phyloP scores from a whole-genome alignment of 768 basidiomycete species.

The Trametes coccinea region DNA sequence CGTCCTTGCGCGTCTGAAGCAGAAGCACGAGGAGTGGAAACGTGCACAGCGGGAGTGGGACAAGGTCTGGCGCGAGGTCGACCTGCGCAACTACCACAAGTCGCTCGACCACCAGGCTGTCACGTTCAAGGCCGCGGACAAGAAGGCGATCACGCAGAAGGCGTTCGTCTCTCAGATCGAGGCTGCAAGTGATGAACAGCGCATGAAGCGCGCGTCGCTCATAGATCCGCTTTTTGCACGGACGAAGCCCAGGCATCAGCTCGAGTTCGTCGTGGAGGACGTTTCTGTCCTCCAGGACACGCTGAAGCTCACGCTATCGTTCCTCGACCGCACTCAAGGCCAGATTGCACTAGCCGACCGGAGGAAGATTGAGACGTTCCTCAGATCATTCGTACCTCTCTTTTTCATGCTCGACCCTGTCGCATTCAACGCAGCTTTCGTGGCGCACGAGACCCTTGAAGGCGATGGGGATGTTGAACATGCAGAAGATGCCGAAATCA shows the following conservation, averaged over 20 bases:
- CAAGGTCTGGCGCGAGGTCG: constrained; percentile 96
- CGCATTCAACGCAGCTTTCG: constrained; percentile 69
- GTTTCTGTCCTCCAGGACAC: constrained; percentile 79
- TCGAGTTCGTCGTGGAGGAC: constrained; percentile 77
- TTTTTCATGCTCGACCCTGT: constrained; percentile 62
- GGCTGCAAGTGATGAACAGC: constrained; percentile 78
- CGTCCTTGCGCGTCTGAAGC: constrained; percentile 84
- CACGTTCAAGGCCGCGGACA: constrained; percentile 87
- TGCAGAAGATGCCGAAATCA: constrained; percentile 40
- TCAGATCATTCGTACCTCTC: constrained; percentile 48
- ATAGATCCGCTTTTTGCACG: constrained; percentile 55
- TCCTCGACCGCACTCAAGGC: constrained; percentile 84
- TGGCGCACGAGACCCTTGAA: constrained; percentile 54
- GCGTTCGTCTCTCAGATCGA: constrained; percentile 84
- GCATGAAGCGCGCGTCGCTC: constrained; percentile 63
- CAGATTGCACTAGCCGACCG: constrained; percentile 73
- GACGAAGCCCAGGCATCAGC: constrained; percentile 71
- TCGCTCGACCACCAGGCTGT: constrained; percentile 93
- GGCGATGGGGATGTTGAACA: constrained; percentile 52
- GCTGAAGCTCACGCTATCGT: constrained; percentile 85
- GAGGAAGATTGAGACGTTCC: constrained; percentile 77
- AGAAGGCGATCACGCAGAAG: constrained; percentile 76
- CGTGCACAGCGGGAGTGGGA: constrained; percentile 98
- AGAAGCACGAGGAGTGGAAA: constrained; percentile 99
- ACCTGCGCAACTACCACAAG: constrained; percentile 91